These are phyloP conservation scores for Pseudoscleropodium purum DNA, from an alignment of 225 moss, liverwort and hornwort genomes.

Conservation along the genomic window DNA sequence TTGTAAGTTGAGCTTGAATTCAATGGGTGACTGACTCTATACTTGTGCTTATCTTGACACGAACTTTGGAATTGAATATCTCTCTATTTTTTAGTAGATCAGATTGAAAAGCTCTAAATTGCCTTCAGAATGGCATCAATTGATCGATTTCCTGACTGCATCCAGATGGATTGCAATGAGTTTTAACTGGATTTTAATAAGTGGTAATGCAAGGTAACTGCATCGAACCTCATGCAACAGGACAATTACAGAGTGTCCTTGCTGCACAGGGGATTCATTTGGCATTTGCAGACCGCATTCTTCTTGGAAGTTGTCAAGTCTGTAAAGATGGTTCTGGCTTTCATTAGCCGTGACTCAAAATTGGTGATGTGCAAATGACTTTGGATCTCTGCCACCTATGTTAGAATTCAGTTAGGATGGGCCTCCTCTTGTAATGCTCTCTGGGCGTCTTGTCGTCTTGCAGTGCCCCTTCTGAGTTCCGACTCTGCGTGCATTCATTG, in stretches of 20 bases:
- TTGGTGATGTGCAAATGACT: not conserved
- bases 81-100: not conserved
- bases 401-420: not conserved
- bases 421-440: not conserved
- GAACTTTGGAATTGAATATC: not conserved
- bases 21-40: not conserved
- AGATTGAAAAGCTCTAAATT: not conserved
- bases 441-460: not conserved
- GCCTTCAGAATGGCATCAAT: not conserved
- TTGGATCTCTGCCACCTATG: not conserved
- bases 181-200: not conserved
- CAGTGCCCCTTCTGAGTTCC: not conserved
- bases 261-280: not conserved
- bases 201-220: not conserved
- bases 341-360: not conserved
- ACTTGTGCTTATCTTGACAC: not conserved
- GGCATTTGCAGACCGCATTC: not conserved
- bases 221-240: too few species aligned
- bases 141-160: rapidly evolving
- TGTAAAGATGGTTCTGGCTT: not conserved
- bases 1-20: not conserved
- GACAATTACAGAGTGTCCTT: not conserved
- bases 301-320: not conserved
- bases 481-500: not conserved
- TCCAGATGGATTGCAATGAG: not conserved